Percentiles rank a stretch among this genome's conserved stretches.
phyloP scores from a whole-genome alignment of 2,329 filamentous ascomycete species.

The Aspergillus uvarum region DNA sequence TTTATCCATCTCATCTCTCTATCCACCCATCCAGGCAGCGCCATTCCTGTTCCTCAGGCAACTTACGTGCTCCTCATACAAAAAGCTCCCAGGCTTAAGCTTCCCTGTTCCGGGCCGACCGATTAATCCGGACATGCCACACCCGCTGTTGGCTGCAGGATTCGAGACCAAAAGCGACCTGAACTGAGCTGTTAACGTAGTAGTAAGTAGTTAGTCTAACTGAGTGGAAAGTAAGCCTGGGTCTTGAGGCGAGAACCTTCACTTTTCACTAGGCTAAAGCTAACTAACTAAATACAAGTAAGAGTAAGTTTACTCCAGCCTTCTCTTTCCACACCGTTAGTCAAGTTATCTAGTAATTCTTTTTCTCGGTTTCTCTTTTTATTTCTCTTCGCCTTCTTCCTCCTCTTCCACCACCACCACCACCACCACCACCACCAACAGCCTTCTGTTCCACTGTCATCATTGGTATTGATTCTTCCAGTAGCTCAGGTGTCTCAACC shows the following conservation, averaged over 20 bases:
- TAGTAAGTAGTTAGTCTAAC: not conserved
- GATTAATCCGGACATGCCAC: constrained; percentile 20
- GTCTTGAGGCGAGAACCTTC: constrained; percentile 19
- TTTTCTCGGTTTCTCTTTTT: constrained; percentile 13
- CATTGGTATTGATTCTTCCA: not conserved
- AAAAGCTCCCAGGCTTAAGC: constrained; percentile 6
- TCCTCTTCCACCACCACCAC: not conserved
- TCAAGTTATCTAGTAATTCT: not conserved
- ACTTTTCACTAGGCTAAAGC: not conserved
- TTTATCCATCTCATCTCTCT: too few species aligned
- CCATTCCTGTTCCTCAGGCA: not conserved
- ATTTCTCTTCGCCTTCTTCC: constrained; percentile 1
- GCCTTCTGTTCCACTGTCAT: not conserved
- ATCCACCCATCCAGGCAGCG: too few species aligned
- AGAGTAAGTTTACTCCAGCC: not conserved
- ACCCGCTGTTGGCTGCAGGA: constrained; percentile 17
- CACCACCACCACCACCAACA: not conserved
- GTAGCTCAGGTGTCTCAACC: not conserved
- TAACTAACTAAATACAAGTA: too few species aligned
- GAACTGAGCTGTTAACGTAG: not conserved
- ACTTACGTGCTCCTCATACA: not conserved
- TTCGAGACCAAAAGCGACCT: constrained; percentile 23
- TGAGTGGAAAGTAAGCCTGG: constrained; percentile 6
- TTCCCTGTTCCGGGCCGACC: constrained; percentile 17
- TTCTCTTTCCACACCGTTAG: not conserved